Evolutionary conservation across 352 stramenopile species (phyloP), one percentile per base, ranked within the genome.

Genomic region (Globisporangium polare): DNA sequence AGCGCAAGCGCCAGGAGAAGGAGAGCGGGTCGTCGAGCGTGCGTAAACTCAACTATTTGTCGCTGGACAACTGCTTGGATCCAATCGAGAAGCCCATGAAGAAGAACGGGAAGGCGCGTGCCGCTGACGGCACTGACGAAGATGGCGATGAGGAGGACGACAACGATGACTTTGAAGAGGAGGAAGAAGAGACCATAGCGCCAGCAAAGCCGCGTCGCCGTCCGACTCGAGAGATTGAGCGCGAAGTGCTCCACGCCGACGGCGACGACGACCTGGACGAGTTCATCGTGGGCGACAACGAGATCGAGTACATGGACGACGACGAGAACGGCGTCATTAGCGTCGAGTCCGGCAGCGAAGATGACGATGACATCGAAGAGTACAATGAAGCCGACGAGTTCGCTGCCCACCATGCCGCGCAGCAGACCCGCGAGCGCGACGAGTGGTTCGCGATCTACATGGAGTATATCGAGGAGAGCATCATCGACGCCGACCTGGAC

Each of bases 371-470:
- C n/a, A 55, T 62, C 1, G 65, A 67, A 58, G 75, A 83, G 15
- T 39, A 22, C 27, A 54, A 37, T n/a, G 68, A 74, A 0, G 57
- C 69, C 0, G 73, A 78, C 20, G 77, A 86, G 26, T 24, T 86
- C 8, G 66, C 68, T 9, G 68, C 67, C 7, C 54, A 81, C 50
- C 72, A 62, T 9, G 72, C 60, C n/a, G 42, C 64, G 24, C 77
- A 76, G 43, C 65, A 69, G 41, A 86, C 86, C 3, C 78, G 83
- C 4, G 82, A 94, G 45, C 73, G 75, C 3, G 67, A 66, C 33
- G 84, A 95, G 62, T 95, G 86, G 86, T 95, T 95, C 59, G 46
- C 53, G n/a, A 89, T 95, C 43, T 95, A 95, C 65, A 50, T 95
- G 42, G 68, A 77, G 47, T 95, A 94, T 66, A 56, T 95, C 20